A percentile compares a stretch with the other conserved stretches of the same genome.
Evolutionary conservation across 257 asterid species (phyloP).

Genomic region (Galeopsis tetrahit): DNA sequence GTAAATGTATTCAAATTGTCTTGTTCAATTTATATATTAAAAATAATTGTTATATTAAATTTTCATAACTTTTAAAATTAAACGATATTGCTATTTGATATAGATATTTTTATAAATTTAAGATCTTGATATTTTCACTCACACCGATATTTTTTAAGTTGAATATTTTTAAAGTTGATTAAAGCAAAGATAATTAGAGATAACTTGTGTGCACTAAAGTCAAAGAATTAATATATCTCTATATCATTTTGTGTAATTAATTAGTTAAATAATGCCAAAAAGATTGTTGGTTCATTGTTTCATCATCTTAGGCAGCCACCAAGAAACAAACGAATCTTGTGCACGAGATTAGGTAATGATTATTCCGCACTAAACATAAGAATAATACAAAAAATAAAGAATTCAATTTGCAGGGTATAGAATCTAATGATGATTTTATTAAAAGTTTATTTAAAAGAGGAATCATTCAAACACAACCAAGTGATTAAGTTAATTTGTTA

Average conservation of each 20-base stretch:
- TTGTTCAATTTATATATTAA: no score
- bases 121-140: no score
- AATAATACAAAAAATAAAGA: background rate
- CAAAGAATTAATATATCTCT: background rate
- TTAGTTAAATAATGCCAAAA: slow-evolving; percentile 34
- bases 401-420: slow-evolving; percentile 12
- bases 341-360: slow-evolving; percentile 36
- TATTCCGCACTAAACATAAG: slow-evolving; percentile 14
- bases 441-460: no score
- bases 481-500: no score
- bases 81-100: no score
- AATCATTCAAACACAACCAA: no score
- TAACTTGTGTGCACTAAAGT: slow-evolving; percentile 11
- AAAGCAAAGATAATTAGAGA: slow-evolving; percentile 5
- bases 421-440: background rate
- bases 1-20: no score
- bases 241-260: background rate
- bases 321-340: slow-evolving; percentile 38
- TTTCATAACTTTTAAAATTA: no score
- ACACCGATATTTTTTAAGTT: background rate
- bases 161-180: background rate
- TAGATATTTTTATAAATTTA: no score
- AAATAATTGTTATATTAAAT: no score
- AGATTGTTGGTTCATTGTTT: slow-evolving; percentile 21
- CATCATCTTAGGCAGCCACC: slow-evolving; percentile 32